Conservation (phyloP, 257 asterid species). For the Linderniella brevidens region DNA sequence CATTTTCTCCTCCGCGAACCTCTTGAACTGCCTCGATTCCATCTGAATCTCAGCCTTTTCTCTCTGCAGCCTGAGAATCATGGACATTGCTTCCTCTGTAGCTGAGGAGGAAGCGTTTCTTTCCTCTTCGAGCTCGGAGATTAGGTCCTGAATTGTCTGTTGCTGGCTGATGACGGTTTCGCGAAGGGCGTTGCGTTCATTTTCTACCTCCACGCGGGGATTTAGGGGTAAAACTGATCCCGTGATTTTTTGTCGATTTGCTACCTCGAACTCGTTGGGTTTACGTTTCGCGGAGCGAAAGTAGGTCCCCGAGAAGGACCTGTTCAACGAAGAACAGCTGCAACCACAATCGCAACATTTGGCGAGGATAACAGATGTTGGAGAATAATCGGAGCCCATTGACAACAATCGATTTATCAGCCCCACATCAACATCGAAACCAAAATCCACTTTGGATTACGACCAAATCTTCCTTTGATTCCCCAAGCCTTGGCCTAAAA, state of each 20-base stretch:
- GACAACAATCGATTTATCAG: no score
- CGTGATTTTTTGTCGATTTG: no score
- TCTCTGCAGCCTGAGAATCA: constrained; percentile 4
- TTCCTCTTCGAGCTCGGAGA: constrained; percentile 3
- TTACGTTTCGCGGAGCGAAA: constrained; percentile 2
- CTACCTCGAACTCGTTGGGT: background rate
- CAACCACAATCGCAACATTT: constrained; percentile 1
- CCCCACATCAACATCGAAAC: no score
- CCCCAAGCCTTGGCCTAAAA: no score
- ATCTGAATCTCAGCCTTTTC: constrained; percentile 4
- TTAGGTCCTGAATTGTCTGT: background rate
- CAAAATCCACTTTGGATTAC: no score
- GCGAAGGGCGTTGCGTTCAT: constrained; percentile 1
- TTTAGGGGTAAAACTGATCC: background rate
- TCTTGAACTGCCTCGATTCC: constrained; percentile 6
- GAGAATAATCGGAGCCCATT: no score
- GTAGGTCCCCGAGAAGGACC: constrained; percentile 1
- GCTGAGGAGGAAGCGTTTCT: constrained; percentile 5
- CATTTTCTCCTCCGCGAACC: constrained; percentile 7
- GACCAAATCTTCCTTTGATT: no score
- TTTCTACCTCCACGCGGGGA: background rate
- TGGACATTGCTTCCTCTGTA: constrained; percentile 5
- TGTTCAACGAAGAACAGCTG: constrained; percentile 6
- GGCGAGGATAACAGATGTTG: background rate
- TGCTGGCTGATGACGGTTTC: constrained; percentile 1